Base-by-base conservation (phyloP, 2,329 filamentous ascomycete genomes). In the Ilyonectria destructans region DNA sequence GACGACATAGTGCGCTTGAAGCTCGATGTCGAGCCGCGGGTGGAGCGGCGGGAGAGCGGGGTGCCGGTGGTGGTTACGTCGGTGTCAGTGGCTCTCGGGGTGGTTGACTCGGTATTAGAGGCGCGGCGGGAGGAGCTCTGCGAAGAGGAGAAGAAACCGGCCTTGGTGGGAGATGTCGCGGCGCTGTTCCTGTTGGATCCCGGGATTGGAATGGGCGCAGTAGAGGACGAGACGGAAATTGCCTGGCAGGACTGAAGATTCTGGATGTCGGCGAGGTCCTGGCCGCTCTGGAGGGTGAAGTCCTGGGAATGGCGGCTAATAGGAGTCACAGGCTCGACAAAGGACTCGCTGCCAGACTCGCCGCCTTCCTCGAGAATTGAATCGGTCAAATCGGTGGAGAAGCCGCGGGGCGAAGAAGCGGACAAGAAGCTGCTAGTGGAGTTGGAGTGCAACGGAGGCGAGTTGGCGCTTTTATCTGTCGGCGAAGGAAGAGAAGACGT, bases 251-350 rank as follows among this genome's bases (percentile, higher is more conserved):
- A 75, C 49, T 74, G 70, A 15, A 73, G 58, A 26, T 67, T 65
- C 65, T 78, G 77, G 66, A 76, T 74, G 64, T 79, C 75, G 67
- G 79, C 75, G 65, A 80, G 74, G 60, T 85, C 82, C 71, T 82
- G 81, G 58, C 79, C 79, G 58, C 79, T 79, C 62, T 83, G 82
- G 68, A 83, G 77, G 40, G 81, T 79, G 69, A 90, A 89, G 71
- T 89, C 87, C 65, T 86, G 85, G 54, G 88, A 89, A 74, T 87
- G 78, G 58, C 82, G 85, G 73, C 89, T 90, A 67, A 89, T 85
- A 55, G 89, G 90, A 23, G 89, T 91, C 65, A 89, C 83, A 51
- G 89, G 89, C 71, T 91, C 89, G 80, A 87, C 86, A 62, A 84
- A 82, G 26, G 85, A 86, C 74, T 91, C 89, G 78, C 86, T 90